These are phyloP conservation scores for Phytophthora tubulina DNA, from an alignment of 352 stramenopile genomes.

Conservation along the genomic window DNA sequence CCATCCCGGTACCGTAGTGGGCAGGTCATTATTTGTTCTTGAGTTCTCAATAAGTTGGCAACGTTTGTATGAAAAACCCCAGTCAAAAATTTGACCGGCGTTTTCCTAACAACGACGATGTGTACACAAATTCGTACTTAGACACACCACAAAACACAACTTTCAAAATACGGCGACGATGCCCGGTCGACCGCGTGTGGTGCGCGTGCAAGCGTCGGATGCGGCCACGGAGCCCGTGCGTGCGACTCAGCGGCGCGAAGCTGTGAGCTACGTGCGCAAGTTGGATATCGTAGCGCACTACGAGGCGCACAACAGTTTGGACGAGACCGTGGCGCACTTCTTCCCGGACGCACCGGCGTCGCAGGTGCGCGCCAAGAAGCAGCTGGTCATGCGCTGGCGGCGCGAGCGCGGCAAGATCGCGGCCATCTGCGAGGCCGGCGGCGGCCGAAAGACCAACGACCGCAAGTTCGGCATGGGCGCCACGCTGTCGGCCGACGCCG, in stretches of 20 bases:
- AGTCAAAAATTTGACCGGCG: too few relatives aligned
- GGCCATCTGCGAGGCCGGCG: slow-evolving; percentile 30
- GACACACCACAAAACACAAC: too few relatives aligned
- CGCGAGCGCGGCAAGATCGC: slow-evolving; percentile 35
- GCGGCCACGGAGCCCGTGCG: not conserved
- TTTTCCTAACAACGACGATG: too few relatives aligned
- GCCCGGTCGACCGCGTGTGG: slow-evolving; percentile 17
- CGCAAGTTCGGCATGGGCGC: slow-evolving; percentile 34
- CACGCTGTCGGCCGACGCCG: slow-evolving; percentile 30
- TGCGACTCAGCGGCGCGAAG: slow-evolving; percentile 8
- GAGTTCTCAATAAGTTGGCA: too few relatives aligned
- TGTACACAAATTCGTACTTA: too few relatives aligned
- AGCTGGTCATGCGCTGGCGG: slow-evolving; percentile 34
- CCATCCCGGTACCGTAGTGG: too few relatives aligned
- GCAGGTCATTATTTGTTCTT: too few relatives aligned
- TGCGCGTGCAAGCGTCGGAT: slow-evolving; percentile 5
- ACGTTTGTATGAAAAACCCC: too few relatives aligned
- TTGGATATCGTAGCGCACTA: slow-evolving; percentile 33
- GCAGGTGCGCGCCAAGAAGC: slow-evolving; percentile 32
- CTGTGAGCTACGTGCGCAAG: slow-evolving; percentile 36
- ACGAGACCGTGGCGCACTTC: slow-evolving; percentile 31
- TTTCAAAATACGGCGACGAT: too few relatives aligned
- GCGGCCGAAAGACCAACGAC: slow-evolving; percentile 36
- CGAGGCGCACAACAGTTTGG: slow-evolving; percentile 23
- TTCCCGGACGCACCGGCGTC: slow-evolving; percentile 18